These are phyloP conservation scores for Exserohilum turcica DNA, from an alignment of 2,329 filamentous ascomycete genomes.

Conservation along the genomic window DNA sequence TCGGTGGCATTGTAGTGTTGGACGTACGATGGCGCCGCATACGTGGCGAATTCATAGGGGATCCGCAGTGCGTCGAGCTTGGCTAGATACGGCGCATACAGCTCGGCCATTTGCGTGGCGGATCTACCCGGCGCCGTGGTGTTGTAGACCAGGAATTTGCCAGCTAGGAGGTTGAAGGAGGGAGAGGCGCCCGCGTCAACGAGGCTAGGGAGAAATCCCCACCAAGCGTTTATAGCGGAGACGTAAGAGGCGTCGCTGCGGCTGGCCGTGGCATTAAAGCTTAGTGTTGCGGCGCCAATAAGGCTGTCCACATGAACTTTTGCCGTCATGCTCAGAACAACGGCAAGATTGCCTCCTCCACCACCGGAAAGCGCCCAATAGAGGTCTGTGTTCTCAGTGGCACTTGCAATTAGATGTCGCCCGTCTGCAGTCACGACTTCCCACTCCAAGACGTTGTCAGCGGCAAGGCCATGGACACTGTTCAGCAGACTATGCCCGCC, in stretches of 20 bases:
- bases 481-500: conserved; percentile 37
- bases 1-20: conserved; percentile 33
- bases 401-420: conserved; percentile 32
- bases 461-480: conserved; percentile 32
- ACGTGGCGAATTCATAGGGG: conserved; percentile 25
- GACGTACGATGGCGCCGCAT: conserved; percentile 28
- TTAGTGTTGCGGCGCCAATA: conserved; percentile 30
- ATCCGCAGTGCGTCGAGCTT: conserved; percentile 25
- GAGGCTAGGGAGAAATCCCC: conserved; percentile 25
- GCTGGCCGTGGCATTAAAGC: conserved; percentile 24
- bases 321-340: conserved; percentile 38
- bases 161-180: conserved; percentile 19
- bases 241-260: conserved; percentile 22
- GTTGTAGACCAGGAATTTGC: conserved; percentile 14
- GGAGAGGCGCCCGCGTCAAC: conserved; percentile 29
- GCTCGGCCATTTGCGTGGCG: too few species aligned
- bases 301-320: conserved; percentile 28
- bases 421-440: conserved; percentile 43
- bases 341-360: conserved; percentile 38
- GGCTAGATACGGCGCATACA: conserved; percentile 29
- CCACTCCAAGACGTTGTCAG: conserved; percentile 38
- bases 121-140: conserved; percentile 12
- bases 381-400: conserved; percentile 37
- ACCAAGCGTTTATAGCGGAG: conserved; percentile 15
- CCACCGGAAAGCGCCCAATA: conserved; percentile 47